Percentiles rank a stretch among this genome's conserved stretches.
Conservation (phyloP, 495 filamentous ascomycete genomes). For the Talaromyces stipitatus region DNA sequence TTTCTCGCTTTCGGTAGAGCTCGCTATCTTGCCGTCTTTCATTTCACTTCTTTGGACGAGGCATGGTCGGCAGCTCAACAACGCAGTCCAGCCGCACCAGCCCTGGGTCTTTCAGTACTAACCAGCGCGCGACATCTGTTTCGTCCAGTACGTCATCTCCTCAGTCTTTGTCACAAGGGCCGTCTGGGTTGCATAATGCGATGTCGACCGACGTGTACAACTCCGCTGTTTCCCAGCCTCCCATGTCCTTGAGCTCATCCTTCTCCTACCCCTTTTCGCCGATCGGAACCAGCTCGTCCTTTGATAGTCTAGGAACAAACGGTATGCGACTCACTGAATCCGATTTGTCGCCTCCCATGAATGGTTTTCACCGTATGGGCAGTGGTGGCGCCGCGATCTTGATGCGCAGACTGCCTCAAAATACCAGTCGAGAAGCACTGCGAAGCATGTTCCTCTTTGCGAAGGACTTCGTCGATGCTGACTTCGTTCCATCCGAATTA, state of each 20-base stretch:
- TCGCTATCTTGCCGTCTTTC: not conserved
- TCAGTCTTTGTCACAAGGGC: constrained; percentile 31
- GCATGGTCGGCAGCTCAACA: constrained; percentile 39
- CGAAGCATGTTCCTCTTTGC: constrained; percentile 80
- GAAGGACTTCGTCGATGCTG: constrained; percentile 68
- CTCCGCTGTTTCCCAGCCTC: constrained; percentile 32
- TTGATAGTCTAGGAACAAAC: constrained; percentile 33
- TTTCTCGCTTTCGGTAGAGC: not conserved
- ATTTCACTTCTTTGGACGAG: constrained; percentile 14
- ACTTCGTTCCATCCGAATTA: constrained; percentile 58
- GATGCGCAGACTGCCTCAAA: constrained; percentile 70
- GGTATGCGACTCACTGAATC: constrained; percentile 43
- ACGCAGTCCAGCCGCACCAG: constrained; percentile 42
- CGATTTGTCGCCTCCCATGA: constrained; percentile 40
- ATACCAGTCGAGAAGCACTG: constrained; percentile 63
- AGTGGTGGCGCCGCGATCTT: constrained; percentile 47
- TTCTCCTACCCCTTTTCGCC: constrained; percentile 40
- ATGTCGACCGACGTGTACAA: constrained; percentile 46
- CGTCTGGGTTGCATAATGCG: constrained; percentile 43
- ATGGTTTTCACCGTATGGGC: constrained; percentile 29
- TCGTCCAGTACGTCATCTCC: constrained; percentile 41
- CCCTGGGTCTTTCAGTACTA: constrained; percentile 39
- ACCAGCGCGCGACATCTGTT: constrained; percentile 38
- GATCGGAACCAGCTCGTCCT: constrained; percentile 33
- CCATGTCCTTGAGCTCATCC: constrained; percentile 28